Evolutionary conservation across 164 flowering plant genomes (phyloP), one percentile per base, ranked within the genome.

Genomic region (Euptelea pleiosperma): DNA sequence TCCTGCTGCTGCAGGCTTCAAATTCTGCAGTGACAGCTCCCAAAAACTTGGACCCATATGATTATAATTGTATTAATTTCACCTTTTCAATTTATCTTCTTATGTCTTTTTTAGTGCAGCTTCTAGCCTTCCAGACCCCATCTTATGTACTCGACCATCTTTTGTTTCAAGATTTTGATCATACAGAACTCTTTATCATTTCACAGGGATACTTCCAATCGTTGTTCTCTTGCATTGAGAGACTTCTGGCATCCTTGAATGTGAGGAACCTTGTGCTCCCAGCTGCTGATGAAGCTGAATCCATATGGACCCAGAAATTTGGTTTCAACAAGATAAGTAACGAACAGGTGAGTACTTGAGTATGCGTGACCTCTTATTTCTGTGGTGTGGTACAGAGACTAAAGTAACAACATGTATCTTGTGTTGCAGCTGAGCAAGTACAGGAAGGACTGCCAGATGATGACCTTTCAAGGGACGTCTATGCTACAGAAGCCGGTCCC

Each of bases 381-480:
- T 16, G 2, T 18, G n/a, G 9, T 28, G 18, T 19, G 4, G 29
- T 26, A 24, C 14, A 9, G 1, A 19, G 11, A 21, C 12, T 29
- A 14, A 39, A 15, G 9, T 24, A 7, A 33, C 18, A 15, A 8
- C 9, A 1, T 41, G 19, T 57, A 8, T 44, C 1, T n/a, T 70
- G 18, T 52, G 8, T 40, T 72, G 69, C 86, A 85, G 96, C 14
- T 82, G 40, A 56, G 60, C 36, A 25, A 51, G 21, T 73, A 57
- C 61, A 69, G 62, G 35, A 77, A 52, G 45, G 58, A 67, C 43
- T 73, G 68, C 43, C 78, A 68, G 18, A 41, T 83, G 78, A 77
- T 84, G 82, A 51, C 64, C 26, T 87, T 87, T 52, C 72, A 80
- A 39, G 95, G 86, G 34, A 83, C 91, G 7, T 64, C 86, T 3